Evolutionary conservation across 2,329 filamentous ascomycete genomes (phyloP), one percentile per base, ranked within the genome.

Genomic region (Sporothrix brunneoviolacea): DNA sequence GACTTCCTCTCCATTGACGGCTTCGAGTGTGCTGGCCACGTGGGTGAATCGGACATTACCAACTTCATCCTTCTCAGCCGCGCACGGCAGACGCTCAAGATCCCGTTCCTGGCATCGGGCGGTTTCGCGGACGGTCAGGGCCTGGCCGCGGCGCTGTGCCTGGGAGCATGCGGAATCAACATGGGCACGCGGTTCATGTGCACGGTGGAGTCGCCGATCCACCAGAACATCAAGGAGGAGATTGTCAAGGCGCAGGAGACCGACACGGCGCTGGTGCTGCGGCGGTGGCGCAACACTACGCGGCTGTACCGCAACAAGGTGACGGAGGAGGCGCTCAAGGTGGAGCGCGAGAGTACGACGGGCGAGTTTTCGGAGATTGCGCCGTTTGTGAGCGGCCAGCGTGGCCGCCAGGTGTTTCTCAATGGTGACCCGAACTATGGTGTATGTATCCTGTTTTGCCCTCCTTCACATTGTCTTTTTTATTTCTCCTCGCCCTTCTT

Each of bases 101-200:
- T 94, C 9, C 93, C 93, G 1, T 98, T 97, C 67, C 95, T 98
- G 64, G 93, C 93, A 1, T 94, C 87, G 2, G 93, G 93, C 51
- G 93, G 93, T 2, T 97, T 98, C 64, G 91, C 90, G 12, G 93
- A 98, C 65, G 93, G 93, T 0, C 82, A 95, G 62, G 93, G 93
- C 4, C 78, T 98, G 18, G 93, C 93, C 1, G 93, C 91, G 2
- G 93, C 93, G 8, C 74, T 98, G 59, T 84, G 85, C 36, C 78
- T 98, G 12, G 93, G 93, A 32, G 93, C 93, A 0, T 88, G 88
- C 66, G 93, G 93, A 56, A 84, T 97, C 71, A 98, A 98, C 71
- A 98, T 98, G 93, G 93, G 93, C 52, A 98, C 93, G 9, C 77
- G 93, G 37, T 98, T 97, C 74, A 94, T 98, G 88, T 91, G 86